Conservation (phyloP, 306 rosid species). For the Begonia masoniana region DNA sequence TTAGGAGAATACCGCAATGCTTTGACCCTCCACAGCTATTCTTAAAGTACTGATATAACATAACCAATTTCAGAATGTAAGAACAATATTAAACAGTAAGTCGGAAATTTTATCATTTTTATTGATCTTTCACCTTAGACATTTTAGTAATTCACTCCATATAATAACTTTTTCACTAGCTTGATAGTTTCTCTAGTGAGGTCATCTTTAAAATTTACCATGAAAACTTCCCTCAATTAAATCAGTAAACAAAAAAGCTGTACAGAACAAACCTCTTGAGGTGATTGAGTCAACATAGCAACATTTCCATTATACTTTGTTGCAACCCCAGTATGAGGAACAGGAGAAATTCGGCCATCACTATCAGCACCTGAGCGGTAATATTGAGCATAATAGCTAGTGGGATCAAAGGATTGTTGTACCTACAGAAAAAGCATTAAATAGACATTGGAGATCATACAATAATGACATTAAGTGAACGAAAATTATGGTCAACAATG, state of each 20-base stretch:
- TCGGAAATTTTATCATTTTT: neutral
- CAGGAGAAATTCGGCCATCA: conserved; percentile 84
- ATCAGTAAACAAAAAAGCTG: neutral
- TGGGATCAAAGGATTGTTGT: conserved; percentile 63
- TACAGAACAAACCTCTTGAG: conserved; percentile 60
- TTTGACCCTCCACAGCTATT: too few relatives aligned
- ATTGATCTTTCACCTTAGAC: neutral
- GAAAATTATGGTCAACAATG: too few relatives aligned
- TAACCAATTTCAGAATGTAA: neutral
- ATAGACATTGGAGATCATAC: conserved; percentile 7
- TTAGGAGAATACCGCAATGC: too few relatives aligned
- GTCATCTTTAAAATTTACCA: neutral
- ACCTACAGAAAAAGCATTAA: conserved; percentile 35
- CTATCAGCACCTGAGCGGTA: conserved; percentile 69
- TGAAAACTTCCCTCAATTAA: neutral
- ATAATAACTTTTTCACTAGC: neutral
- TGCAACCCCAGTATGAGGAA: conserved; percentile 55
- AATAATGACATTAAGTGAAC: neutral
- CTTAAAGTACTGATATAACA: neutral
- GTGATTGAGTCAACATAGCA: conserved; percentile 63
- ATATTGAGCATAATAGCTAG: conserved; percentile 79
- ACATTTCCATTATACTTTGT: conserved; percentile 69
- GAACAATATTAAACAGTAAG: neutral
- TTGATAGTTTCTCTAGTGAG: neutral
- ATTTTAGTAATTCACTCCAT: neutral